phyloP scores from a whole-genome alignment of 257 asterid species.

The Solanum lycopersicoides region DNA sequence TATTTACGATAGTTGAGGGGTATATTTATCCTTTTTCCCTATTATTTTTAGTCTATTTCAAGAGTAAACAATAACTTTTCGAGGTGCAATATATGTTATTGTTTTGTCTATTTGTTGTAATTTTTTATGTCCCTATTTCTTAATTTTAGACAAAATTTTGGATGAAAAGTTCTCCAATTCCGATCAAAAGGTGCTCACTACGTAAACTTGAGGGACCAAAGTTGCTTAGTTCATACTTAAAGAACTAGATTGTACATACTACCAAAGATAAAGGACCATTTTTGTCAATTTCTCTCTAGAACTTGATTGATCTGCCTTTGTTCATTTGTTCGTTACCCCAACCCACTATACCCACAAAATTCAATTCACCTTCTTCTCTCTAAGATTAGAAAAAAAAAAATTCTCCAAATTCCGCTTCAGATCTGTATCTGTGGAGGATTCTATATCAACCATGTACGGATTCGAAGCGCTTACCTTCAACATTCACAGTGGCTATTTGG shows the following conservation, averaged over 20 bases:
- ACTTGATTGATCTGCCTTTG: background rate
- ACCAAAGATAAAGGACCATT: background rate
- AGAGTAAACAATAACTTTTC: too few relatives aligned
- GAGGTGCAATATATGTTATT: too few relatives aligned
- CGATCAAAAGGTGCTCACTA: background rate
- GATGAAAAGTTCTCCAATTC: background rate
- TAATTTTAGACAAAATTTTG: too few relatives aligned
- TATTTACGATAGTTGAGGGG: too few relatives aligned
- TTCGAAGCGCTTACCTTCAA: conserved; percentile 91
- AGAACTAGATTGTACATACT: background rate
- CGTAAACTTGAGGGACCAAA: background rate
- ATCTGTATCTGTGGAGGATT: conserved; percentile 20
- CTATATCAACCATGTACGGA: conserved; percentile 59
- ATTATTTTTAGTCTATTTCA: too few relatives aligned
- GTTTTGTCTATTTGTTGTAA: accelerated
- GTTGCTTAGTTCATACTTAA: accelerated
- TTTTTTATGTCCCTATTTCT: too few relatives aligned
- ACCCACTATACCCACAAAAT: background rate
- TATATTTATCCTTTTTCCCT: too few relatives aligned
- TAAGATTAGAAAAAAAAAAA: background rate
- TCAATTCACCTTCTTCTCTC: background rate
- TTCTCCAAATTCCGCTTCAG: conserved; percentile 30
- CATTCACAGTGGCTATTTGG: conserved; percentile 84
- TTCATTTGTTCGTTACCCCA: background rate
- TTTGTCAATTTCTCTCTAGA: background rate